Conservation (phyloP, 2,329 filamentous ascomycete species). For the Aspergillus piperis region DNA sequence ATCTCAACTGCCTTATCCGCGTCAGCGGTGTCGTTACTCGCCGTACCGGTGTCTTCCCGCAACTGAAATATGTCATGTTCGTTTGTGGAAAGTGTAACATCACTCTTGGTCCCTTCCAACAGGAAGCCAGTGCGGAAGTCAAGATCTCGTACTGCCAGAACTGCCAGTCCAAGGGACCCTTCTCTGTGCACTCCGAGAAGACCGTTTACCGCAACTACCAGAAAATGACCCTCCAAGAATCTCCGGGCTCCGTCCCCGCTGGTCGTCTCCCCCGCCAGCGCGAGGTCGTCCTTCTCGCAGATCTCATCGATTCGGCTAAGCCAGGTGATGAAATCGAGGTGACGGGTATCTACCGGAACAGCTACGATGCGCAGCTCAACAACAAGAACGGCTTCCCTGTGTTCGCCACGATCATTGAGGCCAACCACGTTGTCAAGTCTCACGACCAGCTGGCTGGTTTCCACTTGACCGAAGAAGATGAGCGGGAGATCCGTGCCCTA, state of each 20-base stretch:
- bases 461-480: slow-evolving; percentile 90
- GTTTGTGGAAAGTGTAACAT: slow-evolving; percentile 91
- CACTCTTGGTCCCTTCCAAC: slow-evolving; percentile 92
- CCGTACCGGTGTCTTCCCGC: slow-evolving; percentile 91
- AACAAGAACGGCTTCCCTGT: slow-evolving; percentile 99
- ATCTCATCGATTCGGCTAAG: slow-evolving; percentile 94
- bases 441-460: slow-evolving; percentile 98
- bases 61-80: slow-evolving; percentile 98
- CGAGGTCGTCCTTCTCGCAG: slow-evolving; percentile 94
- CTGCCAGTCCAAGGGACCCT: slow-evolving; percentile 92
- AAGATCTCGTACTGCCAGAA: slow-evolving; percentile 96
- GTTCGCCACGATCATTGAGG: slow-evolving; percentile 95
- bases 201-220: slow-evolving; percentile 99
- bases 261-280: slow-evolving; percentile 90
- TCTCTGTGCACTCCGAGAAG: slow-evolving; percentile 94
- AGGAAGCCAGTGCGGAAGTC: slow-evolving; percentile 94
- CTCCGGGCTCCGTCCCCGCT: slow-evolving; percentile 92
- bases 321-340: slow-evolving; percentile 97
- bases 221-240: slow-evolving; percentile 95
- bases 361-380: slow-evolving; percentile 95
- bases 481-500: slow-evolving; percentile 84
- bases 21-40: slow-evolving; percentile 95
- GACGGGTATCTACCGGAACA: slow-evolving; percentile 96
- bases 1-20: slow-evolving; percentile 91
- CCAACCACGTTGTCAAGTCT: slow-evolving; percentile 94